Conservation (phyloP, 1,284 basidiomycete genomes). For the Marasmius oreades region DNA sequence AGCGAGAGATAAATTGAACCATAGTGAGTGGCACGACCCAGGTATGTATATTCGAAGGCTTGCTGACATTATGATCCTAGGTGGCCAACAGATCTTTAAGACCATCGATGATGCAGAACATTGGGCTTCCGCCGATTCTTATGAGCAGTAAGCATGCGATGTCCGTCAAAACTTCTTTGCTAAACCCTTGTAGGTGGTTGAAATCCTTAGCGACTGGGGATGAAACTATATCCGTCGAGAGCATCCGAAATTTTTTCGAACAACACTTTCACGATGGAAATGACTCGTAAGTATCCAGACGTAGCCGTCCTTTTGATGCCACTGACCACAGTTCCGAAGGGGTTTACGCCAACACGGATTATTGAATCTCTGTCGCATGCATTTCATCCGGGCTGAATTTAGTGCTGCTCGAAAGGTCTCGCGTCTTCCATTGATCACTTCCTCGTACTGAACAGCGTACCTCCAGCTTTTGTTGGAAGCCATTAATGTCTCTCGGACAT, state of each 20-base stretch:
- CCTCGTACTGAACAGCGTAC: not conserved
- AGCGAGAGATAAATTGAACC: slow-evolving; percentile 55
- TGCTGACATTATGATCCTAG: slow-evolving; percentile 17
- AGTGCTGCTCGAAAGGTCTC: slow-evolving; percentile 63
- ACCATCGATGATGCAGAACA: slow-evolving; percentile 62
- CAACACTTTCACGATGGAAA: slow-evolving; percentile 75
- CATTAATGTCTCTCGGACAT: slow-evolving; percentile 67
- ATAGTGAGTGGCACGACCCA: slow-evolving; percentile 30
- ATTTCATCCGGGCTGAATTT: slow-evolving; percentile 66
- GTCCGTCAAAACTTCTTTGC: not conserved
- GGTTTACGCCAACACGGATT: slow-evolving; percentile 75
- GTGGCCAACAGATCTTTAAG: slow-evolving; percentile 60
- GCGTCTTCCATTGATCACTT: not conserved
- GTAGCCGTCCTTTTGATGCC: not conserved
- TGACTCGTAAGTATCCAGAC: slow-evolving; percentile 52
- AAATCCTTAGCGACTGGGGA: slow-evolving; percentile 60
- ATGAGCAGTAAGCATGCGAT: slow-evolving; percentile 47
- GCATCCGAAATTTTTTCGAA: slow-evolving; percentile 73
- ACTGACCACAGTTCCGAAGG: slow-evolving; percentile 32
- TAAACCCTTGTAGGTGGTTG: slow-evolving; percentile 52
- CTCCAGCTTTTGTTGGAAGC: slow-evolving; percentile 68
- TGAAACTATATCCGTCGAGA: slow-evolving; percentile 63
- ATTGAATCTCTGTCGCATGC: slow-evolving; percentile 72
- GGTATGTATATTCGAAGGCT: not conserved
- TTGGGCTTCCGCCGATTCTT: slow-evolving; percentile 60